These are phyloP conservation scores for Venturiaceae sp. DNA, from an alignment of 2,329 filamentous ascomycete genomes.

Conservation along the genomic window DNA sequence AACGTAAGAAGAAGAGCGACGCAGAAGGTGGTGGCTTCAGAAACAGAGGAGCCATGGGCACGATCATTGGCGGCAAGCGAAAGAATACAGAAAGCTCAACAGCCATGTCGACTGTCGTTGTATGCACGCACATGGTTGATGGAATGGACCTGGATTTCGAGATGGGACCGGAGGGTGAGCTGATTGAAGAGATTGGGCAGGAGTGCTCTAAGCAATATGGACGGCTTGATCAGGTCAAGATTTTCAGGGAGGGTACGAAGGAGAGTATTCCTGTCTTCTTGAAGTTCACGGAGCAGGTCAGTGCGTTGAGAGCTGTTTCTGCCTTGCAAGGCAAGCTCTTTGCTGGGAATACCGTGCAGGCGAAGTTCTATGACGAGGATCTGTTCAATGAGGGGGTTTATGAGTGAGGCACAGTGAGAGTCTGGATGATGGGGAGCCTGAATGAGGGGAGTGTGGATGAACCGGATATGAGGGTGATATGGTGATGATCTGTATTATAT, in stretches of 20 bases:
- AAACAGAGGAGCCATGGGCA: conserved; percentile 58
- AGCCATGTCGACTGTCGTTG: conserved; percentile 69
- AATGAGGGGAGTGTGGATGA: no score
- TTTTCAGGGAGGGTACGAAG: conserved; percentile 49
- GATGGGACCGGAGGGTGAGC: conserved; percentile 51
- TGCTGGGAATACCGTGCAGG: conserved; percentile 75
- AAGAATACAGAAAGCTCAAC: conserved; percentile 32
- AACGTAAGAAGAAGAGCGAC: conserved; percentile 69
- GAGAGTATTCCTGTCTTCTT: conserved; percentile 66
- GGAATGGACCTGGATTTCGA: conserved; percentile 75
- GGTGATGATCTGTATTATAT: no score
- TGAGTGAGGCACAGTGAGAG: conserved; percentile 1
- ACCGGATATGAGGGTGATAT: no score
- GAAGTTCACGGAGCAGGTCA: conserved; percentile 79
- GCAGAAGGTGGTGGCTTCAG: conserved; percentile 71
- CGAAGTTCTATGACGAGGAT: conserved; percentile 71
- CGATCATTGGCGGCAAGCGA: conserved; percentile 69
- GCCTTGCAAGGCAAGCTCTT: conserved; percentile 81
- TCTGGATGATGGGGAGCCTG: no score
- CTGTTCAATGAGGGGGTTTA: conserved; percentile 50
- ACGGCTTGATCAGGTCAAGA: conserved; percentile 67
- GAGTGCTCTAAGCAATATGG: conserved; percentile 84
- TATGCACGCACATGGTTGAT: conserved; percentile 76
- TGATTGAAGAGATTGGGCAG: conserved; percentile 93
- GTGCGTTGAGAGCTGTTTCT: conserved; percentile 79